A percentile compares a stretch with the other conserved stretches of the same genome.
phyloP scores from a whole-genome alignment of 345 rosid genomes.

The rapeseed (Brassica napus) region Da-Ae NC_063452.1:2686501-2687000 shows the following conservation, averaged over 20 bases:
- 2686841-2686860: constrained; percentile 33
- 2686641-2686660: constrained; percentile 7
- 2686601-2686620: neutral
- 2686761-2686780: neutral
- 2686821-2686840: constrained; percentile 8
- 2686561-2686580: constrained; percentile 13
- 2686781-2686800: neutral
- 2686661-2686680: constrained; percentile 25
- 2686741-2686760: neutral
- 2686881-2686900: constrained; percentile 25
- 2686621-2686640: neutral
- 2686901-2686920: constrained; percentile 17
- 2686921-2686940: constrained; percentile 25
- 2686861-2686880: constrained; percentile 19
- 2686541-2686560: constrained; percentile 23
- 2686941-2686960: constrained; percentile 23
- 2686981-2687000: no score
- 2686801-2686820: constrained; percentile 6
- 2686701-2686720: constrained; percentile 16
- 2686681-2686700: constrained; percentile 30
- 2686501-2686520: constrained; percentile 9
- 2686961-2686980: neutral
- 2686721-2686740: constrained; percentile 23
- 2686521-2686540: neutral
- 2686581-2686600: neutral